A percentile compares a stretch with the other conserved stretches of the same genome.
phyloP scores from a whole-genome alignment of 2,329 filamentous ascomycete species.

The Phaeosphaeriaceae sp. region DNA sequence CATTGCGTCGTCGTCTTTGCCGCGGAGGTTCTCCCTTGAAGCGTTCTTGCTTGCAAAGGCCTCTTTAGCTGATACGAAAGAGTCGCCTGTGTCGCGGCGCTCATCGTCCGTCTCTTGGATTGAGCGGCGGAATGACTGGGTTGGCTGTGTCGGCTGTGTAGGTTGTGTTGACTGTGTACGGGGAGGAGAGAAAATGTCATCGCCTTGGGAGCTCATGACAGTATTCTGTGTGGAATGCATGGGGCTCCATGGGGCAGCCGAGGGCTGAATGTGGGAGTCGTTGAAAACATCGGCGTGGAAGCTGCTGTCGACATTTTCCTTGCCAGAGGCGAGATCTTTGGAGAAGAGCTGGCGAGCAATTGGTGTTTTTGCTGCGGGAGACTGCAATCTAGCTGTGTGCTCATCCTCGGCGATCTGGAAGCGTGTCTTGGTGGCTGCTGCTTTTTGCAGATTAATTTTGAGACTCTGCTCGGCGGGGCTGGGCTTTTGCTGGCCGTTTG shows the following conservation, averaged over 20 bases:
- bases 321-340: slow-evolving; percentile 34
- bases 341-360: slow-evolving; percentile 38
- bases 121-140: slow-evolving; percentile 36
- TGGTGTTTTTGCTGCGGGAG: slow-evolving; percentile 35
- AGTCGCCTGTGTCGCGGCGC: slow-evolving; percentile 49
- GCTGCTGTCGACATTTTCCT: slow-evolving; percentile 32
- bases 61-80: slow-evolving; percentile 59
- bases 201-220: slow-evolving; percentile 30
- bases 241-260: slow-evolving; percentile 41
- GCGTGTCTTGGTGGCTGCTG: slow-evolving; percentile 65
- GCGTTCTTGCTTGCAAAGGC: slow-evolving; percentile 43
- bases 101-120: slow-evolving; percentile 27
- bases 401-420: slow-evolving; percentile 67
- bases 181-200: slow-evolving; percentile 41
- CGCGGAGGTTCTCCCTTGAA: slow-evolving; percentile 33
- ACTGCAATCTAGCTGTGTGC: slow-evolving; percentile 32
- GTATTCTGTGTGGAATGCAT: slow-evolving; percentile 40
- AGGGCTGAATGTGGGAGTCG: slow-evolving; percentile 48
- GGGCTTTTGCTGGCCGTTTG: slow-evolving; percentile 52
- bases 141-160: slow-evolving; percentile 35
- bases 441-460: slow-evolving; percentile 58
- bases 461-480: slow-evolving; percentile 63
- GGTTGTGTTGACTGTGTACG: slow-evolving; percentile 43
- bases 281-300: slow-evolving; percentile 36
- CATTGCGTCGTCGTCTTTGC: slow-evolving; percentile 32